These are phyloP conservation scores for Saitozyma sp. DNA, from an alignment of 768 basidiomycete genomes.

Conservation along the genomic window DNA sequence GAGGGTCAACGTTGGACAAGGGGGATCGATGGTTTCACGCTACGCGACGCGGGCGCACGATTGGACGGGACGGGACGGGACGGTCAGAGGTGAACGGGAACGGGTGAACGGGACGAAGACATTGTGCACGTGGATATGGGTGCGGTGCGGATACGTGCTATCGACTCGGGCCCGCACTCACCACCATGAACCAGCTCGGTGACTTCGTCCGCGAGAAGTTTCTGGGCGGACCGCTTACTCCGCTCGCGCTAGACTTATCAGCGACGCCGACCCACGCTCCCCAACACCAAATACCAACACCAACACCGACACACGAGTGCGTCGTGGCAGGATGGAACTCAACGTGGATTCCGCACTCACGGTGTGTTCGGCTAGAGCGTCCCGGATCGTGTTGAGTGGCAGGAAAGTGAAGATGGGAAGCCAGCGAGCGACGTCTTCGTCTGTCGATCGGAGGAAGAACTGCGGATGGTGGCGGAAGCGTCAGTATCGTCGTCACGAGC, in stretches of 20 bases:
- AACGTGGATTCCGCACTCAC: constrained; percentile 53
- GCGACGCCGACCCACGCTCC: too few species aligned
- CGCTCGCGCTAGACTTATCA: constrained; percentile 48
- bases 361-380: constrained; percentile 62
- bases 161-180: constrained; percentile 43
- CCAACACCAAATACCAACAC: background rate
- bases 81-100: too few species aligned
- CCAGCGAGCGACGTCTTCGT: constrained; percentile 76
- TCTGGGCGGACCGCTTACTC: constrained; percentile 58
- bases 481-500: constrained; percentile 1
- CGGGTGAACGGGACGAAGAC: too few species aligned
- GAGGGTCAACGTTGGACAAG: background rate
- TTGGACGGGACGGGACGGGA: too few species aligned
- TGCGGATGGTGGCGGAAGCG: constrained; percentile 47
- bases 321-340: background rate
- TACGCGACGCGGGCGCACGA: too few species aligned
- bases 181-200: constrained; percentile 65
- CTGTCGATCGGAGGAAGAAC: constrained; percentile 85
- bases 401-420: constrained; percentile 81
- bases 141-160: too few species aligned
- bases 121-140: background rate
- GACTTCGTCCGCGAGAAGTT: constrained; percentile 61
- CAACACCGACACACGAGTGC: background rate
- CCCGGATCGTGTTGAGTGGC: constrained; percentile 61
- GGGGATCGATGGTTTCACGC: too few species aligned